Percentiles rank a stretch among this genome's conserved stretches.
Evolutionary conservation across 1,284 basidiomycete species (phyloP).

Genomic region (Melampsora larici-populina): DNA sequence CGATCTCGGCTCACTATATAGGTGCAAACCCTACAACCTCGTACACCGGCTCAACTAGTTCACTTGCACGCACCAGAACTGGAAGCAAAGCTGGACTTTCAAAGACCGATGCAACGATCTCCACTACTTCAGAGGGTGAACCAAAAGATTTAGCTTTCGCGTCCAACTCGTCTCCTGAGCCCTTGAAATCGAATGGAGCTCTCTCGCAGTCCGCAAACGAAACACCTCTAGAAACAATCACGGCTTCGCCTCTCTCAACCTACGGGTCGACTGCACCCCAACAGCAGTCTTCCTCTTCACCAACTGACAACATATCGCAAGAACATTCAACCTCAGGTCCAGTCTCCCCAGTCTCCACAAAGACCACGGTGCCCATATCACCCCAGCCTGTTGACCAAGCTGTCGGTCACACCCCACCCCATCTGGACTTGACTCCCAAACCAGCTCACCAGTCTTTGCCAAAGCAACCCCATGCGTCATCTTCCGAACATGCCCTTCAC

Average conservation of each 20-base stretch:
- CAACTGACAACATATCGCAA: neutral
- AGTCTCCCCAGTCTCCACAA: neutral
- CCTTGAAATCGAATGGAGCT: neutral
- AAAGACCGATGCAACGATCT: neutral
- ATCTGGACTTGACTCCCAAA: neutral
- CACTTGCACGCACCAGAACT: conserved; percentile 3
- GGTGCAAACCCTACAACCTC: conserved; percentile 32
- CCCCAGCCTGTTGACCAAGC: neutral
- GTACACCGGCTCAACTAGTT: neutral
- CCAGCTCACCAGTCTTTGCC: neutral
- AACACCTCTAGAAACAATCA: neutral
- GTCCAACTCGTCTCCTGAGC: neutral
- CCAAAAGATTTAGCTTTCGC: neutral
- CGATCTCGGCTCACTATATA: conserved; percentile 48
- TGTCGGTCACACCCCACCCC: neutral
- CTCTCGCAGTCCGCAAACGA: conserved; percentile 1
- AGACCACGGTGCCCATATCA: neutral
- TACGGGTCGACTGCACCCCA: neutral
- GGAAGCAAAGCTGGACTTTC: conserved; percentile 22
- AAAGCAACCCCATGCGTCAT: neutral
- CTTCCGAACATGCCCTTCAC: neutral
- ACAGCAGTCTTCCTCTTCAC: neutral
- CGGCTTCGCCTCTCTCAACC: neutral
- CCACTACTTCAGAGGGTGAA: neutral
- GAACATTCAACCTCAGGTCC: neutral